phyloP scores from a whole-genome alignment of 2,329 filamentous ascomycete genomes.

The Arthrobotrys sinensis region DNA sequence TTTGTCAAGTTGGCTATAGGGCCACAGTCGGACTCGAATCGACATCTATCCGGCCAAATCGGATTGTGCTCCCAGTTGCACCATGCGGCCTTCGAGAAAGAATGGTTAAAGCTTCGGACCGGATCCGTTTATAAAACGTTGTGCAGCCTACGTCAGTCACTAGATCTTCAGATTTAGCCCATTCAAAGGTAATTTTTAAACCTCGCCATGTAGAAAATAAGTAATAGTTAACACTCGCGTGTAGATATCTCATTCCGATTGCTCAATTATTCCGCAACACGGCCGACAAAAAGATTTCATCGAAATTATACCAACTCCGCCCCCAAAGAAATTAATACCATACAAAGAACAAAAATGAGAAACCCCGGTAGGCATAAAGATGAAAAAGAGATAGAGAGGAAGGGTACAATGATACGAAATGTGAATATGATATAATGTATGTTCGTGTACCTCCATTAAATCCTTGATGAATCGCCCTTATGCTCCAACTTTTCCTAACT shows the following conservation, averaged over 20 bases:
- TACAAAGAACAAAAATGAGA: neutral
- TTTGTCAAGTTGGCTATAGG: neutral
- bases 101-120: no score
- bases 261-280: neutral
- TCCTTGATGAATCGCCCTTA: neutral
- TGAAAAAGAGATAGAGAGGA: neutral
- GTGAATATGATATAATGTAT: neutral
- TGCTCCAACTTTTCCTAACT: conserved; percentile 1
- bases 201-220: no score
- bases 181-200: no score
- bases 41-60: conserved; percentile 15
- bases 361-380: neutral
- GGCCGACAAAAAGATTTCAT: neutral
- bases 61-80: conserved; percentile 29
- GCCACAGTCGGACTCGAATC: conserved; percentile 33
- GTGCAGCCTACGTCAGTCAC: no score
- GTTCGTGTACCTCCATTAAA: conserved; percentile 14
- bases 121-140: no score
- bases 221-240: no score
- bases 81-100: conserved; percentile 6
- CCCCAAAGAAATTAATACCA: conserved; percentile 1
- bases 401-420: neutral
- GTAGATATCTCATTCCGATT: no score
- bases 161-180: neutral
- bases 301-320: conserved; percentile 27